Percentiles rank a stretch among this genome's conserved stretches.
phyloP scores from a whole-genome alignment of 1,139 yeast genomes.

The Candida neerlandica region DNA sequence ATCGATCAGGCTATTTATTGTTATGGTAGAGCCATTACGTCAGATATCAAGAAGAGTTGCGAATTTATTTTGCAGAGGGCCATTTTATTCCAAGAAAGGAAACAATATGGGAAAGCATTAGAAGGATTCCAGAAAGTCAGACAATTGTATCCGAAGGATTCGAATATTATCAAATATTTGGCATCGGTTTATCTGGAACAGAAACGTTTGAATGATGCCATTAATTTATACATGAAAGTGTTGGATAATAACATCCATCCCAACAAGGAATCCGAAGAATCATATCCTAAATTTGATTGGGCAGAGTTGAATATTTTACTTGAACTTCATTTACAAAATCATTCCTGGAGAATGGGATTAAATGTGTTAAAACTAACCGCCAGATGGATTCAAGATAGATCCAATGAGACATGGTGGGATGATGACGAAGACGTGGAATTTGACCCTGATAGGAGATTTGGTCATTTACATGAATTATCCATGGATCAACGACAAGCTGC shows the following conservation, averaged over 20 bases:
- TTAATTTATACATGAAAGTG: constrained; percentile 69
- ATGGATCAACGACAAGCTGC: constrained; percentile 25
- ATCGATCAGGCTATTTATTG: constrained; percentile 82
- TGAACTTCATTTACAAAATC: constrained; percentile 73
- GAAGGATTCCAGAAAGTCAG: constrained; percentile 71
- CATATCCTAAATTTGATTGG: constrained; percentile 70
- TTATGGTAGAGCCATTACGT: constrained; percentile 70
- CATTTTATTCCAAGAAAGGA: constrained; percentile 62
- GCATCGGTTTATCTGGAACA: constrained; percentile 80
- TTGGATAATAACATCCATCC: constrained; percentile 56
- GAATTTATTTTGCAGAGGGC: constrained; percentile 64
- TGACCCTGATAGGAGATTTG: constrained; percentile 57
- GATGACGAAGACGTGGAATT: constrained; percentile 78
- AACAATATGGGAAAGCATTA: constrained; percentile 70
- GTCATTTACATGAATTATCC: constrained; percentile 22
- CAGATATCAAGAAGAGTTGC: constrained; percentile 54
- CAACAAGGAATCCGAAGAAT: constrained; percentile 27
- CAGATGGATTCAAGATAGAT: constrained; percentile 80
- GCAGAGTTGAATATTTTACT: constrained; percentile 82
- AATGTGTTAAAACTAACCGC: constrained; percentile 69
- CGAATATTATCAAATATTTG: constrained; percentile 65
- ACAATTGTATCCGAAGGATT: constrained; percentile 60
- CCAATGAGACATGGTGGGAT: constrained; percentile 81
- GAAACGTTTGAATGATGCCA: constrained; percentile 78
- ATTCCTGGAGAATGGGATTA: constrained; percentile 65